Evolutionary conservation across 2,329 filamentous ascomycete genomes (phyloP).

Genomic region (Neonectria neomacrospora): DNA sequence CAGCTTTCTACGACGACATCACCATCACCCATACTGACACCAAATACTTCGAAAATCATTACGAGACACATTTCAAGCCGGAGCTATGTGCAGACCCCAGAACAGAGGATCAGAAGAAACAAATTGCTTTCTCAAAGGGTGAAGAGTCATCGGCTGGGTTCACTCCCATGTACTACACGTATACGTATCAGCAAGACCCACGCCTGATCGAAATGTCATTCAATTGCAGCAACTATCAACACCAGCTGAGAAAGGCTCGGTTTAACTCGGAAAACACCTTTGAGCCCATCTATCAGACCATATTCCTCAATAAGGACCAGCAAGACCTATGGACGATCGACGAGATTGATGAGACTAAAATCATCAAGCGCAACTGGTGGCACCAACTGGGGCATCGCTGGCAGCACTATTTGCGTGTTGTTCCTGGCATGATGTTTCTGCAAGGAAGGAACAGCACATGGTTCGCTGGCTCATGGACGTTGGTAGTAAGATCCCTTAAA

Average conservation of each 20-base stretch:
- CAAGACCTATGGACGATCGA: conserved; percentile 67
- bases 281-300: conserved; percentile 76
- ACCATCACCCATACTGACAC: conserved; percentile 75
- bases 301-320: conserved; percentile 70
- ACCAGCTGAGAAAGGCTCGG: conserved; percentile 68
- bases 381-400: conserved; percentile 73
- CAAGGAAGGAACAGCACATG: conserved; percentile 72
- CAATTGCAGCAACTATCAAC: conserved; percentile 80
- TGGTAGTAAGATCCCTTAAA: conserved; percentile 63
- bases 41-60: conserved; percentile 74
- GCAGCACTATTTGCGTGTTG: conserved; percentile 72
- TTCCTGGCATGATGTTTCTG: conserved; percentile 78
- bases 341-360: conserved; percentile 68
- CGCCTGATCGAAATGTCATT: conserved; percentile 76
- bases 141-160: conserved; percentile 64
- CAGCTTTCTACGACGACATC: conserved; percentile 76
- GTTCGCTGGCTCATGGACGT: conserved; percentile 75
- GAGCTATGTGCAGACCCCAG: conserved; percentile 62
- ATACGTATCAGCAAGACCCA: conserved; percentile 65
- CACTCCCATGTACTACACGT: conserved; percentile 74
- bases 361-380: conserved; percentile 74
- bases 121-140: conserved; percentile 56
- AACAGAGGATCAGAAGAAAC: conserved; percentile 52
- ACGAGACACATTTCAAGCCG: conserved; percentile 69
- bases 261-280: conserved; percentile 45